Conservation (phyloP, 495 filamentous ascomycete species). For the Viridothelium virens region DNA sequence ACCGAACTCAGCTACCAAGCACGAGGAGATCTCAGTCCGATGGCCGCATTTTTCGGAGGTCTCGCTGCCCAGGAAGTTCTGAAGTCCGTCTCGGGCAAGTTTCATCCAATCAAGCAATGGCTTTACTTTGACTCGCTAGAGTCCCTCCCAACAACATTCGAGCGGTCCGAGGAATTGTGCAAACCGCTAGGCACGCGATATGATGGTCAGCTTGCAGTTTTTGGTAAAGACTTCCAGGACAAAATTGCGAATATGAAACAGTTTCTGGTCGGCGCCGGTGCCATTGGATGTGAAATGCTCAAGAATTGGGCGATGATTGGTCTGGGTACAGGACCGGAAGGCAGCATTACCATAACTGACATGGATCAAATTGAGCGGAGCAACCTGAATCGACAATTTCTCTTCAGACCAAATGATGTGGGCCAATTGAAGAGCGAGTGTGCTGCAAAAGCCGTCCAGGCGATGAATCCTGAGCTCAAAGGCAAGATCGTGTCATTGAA, state of each 20-base stretch:
- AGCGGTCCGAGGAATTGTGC: slow-evolving; percentile 79
- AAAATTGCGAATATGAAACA: slow-evolving; percentile 81
- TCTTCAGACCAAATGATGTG: slow-evolving; percentile 91
- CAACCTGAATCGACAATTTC: slow-evolving; percentile 95
- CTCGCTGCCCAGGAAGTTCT: slow-evolving; percentile 92
- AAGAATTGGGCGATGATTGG: slow-evolving; percentile 99
- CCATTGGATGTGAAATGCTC: slow-evolving; percentile 97
- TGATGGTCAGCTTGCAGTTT: slow-evolving; percentile 95
- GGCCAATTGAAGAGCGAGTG: slow-evolving; percentile 96
- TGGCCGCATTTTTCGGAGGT: slow-evolving; percentile 94
- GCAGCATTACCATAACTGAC: slow-evolving; percentile 85
- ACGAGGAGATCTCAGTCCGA: slow-evolving; percentile 79
- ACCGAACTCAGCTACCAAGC: slow-evolving; percentile 93
- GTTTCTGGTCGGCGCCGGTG: slow-evolving; percentile 94
- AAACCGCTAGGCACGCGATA: slow-evolving; percentile 76
- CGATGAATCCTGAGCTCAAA: slow-evolving; percentile 88
- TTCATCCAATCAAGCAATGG: slow-evolving; percentile 84
- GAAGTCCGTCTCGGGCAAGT: slow-evolving; percentile 96
- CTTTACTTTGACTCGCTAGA: slow-evolving; percentile 97
- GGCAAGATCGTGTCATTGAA: slow-evolving; percentile 77
- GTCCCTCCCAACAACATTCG: slow-evolving; percentile 66
- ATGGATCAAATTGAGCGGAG: slow-evolving; percentile 99
- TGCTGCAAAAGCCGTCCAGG: slow-evolving; percentile 76
- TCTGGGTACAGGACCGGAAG: slow-evolving; percentile 77
- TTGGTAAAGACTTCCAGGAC: slow-evolving; percentile 87